Conservation (phyloP, 805 yeast genomes). For the Pichia eremophila region DNA sequence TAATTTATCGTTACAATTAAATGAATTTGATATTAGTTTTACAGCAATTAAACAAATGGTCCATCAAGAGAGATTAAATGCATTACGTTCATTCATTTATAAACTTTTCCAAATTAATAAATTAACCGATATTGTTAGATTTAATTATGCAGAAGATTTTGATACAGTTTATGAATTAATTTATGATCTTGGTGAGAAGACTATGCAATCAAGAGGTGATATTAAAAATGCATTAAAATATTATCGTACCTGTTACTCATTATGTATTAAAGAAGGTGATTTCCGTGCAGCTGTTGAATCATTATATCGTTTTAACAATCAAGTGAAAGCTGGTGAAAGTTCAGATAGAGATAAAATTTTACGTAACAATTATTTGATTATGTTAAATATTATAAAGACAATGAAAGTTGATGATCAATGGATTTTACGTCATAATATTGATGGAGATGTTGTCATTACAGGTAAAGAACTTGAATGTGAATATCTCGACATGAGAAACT, state of each 20-base stretch:
- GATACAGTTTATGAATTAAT: slow-evolving; percentile 35
- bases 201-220: slow-evolving; percentile 13
- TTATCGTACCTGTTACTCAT: slow-evolving; percentile 41
- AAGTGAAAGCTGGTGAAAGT: slow-evolving; percentile 6
- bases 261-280: slow-evolving; percentile 41
- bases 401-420: slow-evolving; percentile 31
- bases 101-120: slow-evolving; percentile 31
- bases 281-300: slow-evolving; percentile 40
- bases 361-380: slow-evolving; percentile 29
- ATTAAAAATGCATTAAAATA: slow-evolving; percentile 30
- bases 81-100: slow-evolving; percentile 28
- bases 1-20: slow-evolving; percentile 22
- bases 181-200: slow-evolving; percentile 20
- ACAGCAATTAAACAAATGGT: slow-evolving; percentile 21
- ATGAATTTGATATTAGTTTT: slow-evolving; percentile 24
- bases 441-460: slow-evolving; percentile 9
- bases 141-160: slow-evolving; percentile 35
- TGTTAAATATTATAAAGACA: slow-evolving; percentile 31
- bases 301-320: slow-evolving; percentile 30
- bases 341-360: slow-evolving; percentile 14
- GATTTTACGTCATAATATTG: slow-evolving; percentile 11
- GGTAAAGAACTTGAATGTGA: slow-evolving; percentile 18
- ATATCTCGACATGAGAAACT: not conserved
- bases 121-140: slow-evolving; percentile 30
- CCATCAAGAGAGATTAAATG: slow-evolving; percentile 14